Conservation (phyloP, 768 basidiomycete species). For the Macrolepiota fuliginosa region DNA sequence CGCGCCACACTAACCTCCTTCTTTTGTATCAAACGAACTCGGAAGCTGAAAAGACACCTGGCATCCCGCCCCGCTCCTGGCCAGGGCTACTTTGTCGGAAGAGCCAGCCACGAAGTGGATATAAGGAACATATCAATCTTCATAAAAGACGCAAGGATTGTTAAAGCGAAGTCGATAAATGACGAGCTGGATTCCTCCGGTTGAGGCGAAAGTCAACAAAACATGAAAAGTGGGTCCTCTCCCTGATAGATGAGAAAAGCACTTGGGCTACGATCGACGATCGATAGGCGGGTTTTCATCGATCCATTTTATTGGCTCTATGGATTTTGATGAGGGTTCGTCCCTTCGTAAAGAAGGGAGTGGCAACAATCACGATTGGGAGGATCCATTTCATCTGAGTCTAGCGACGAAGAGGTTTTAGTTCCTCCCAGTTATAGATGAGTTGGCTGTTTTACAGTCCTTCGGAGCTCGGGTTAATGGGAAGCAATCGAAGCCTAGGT, state of each 20-base stretch:
- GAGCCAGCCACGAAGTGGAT: background rate
- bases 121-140: background rate
- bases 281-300: background rate
- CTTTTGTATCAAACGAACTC: background rate
- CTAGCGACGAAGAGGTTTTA: background rate
- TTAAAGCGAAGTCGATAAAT: background rate
- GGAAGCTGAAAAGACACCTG: background rate
- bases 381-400: background rate
- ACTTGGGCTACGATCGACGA: background rate
- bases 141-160: background rate
- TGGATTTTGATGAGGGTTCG: background rate
- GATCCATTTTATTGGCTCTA: background rate
- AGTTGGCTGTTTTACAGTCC: background rate
- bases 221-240: background rate
- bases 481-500: background rate
- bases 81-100: background rate
- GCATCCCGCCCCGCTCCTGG: background rate
- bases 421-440: background rate
- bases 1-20: too few relatives aligned
- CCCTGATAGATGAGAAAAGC: background rate
- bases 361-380: background rate
- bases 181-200: background rate
- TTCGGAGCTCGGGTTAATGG: background rate
- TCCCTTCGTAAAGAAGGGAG: background rate
- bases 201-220: background rate